Evolutionary conservation across 352 stramenopile genomes (phyloP).

Genomic region (Globisporangium nagaii): DNA sequence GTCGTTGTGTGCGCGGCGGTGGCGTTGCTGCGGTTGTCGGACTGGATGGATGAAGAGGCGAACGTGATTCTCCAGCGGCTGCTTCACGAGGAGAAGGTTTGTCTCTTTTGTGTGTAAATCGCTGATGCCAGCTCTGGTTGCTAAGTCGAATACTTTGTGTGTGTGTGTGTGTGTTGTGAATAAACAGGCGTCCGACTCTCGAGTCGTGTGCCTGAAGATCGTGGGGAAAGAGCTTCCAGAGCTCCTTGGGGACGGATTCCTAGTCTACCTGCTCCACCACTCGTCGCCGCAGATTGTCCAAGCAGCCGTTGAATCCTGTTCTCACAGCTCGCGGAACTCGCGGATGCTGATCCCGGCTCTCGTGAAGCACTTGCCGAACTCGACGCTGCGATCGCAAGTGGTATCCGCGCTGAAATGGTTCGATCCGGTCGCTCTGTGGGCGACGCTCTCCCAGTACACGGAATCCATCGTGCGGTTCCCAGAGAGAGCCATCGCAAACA

Average conservation of each 20-base stretch:
- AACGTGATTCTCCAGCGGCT: conserved; percentile 75
- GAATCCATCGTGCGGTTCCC: conserved; percentile 29
- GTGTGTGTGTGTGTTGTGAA: too few relatives aligned
- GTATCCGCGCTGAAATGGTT: conserved; percentile 70
- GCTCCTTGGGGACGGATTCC: conserved; percentile 71
- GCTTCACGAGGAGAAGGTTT: conserved; percentile 72
- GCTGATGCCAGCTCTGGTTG: background rate
- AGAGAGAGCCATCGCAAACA: background rate
- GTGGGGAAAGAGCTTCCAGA: conserved; percentile 78
- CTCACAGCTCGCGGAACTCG: conserved; percentile 66
- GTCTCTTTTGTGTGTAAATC: background rate
- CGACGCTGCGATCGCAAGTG: conserved; percentile 54
- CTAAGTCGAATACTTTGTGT: background rate
- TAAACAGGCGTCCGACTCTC: conserved; percentile 47
- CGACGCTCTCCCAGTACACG: conserved; percentile 59
- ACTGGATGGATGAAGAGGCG: conserved; percentile 86
- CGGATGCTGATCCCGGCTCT: conserved; percentile 81
- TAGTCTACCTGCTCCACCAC: conserved; percentile 83
- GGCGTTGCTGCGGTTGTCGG: conserved; percentile 57
- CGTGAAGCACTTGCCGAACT: conserved; percentile 74
- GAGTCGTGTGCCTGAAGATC: conserved; percentile 78
- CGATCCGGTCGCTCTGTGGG: conserved; percentile 57
- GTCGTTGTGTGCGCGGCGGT: conserved; percentile 71
- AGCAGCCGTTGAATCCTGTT: conserved; percentile 76
- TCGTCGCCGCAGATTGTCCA: conserved; percentile 64